Base-by-base conservation (phyloP, 2,329 filamentous ascomycete species). In the Blastomyces gilchristii region DNA sequence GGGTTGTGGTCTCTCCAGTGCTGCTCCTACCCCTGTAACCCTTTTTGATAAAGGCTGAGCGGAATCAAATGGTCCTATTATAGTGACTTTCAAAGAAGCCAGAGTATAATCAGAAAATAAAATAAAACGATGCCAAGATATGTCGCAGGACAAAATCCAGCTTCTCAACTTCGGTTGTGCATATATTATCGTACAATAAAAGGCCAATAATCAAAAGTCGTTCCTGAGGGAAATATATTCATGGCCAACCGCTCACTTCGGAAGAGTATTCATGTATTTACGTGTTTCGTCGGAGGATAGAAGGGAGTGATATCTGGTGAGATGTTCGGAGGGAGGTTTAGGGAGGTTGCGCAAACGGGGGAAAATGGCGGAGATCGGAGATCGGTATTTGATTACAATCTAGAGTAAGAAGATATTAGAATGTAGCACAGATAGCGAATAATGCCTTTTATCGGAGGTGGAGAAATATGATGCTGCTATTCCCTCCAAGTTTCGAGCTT, bases 341-440 rank as follows among this genome's bases (percentile, higher is more conserved):
- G 41, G 5, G 54, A 22, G 22, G 7, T 59, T 31, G 41, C 18
- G 57, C 34, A 47, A 59, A 28, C 11, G 9, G 56, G 43, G 14
- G 22, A 59, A 18, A 45, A 31, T 22, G n/a, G n/a, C n/a, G n/a
- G n/a, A 22, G n/a, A 22, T 22, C n/a, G n/a, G n/a, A 22, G n/a
- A 22, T 22, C 43, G 22, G 16, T 8, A 18, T 31, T 45, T 41
- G 39, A 59, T 59, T 59, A 59, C 16, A 59, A 34, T 59, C 57
- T 59, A 25, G 54, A 58, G 16, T 11, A 39, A 14, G 31, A n/a
- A 31, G n/a, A 39, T 11, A 14, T 61, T 45, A 50, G 43, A n/a
- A 8, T 2, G 6, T 1, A 37, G 22, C n/a, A 16, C n/a, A 28
- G 9, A 52, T 50, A 52, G 43, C 7, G 76, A 72, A 7, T 76